Evolutionary conservation across 2,329 filamentous ascomycete genomes (phyloP).

Genomic region (Colletotrichum lini): DNA sequence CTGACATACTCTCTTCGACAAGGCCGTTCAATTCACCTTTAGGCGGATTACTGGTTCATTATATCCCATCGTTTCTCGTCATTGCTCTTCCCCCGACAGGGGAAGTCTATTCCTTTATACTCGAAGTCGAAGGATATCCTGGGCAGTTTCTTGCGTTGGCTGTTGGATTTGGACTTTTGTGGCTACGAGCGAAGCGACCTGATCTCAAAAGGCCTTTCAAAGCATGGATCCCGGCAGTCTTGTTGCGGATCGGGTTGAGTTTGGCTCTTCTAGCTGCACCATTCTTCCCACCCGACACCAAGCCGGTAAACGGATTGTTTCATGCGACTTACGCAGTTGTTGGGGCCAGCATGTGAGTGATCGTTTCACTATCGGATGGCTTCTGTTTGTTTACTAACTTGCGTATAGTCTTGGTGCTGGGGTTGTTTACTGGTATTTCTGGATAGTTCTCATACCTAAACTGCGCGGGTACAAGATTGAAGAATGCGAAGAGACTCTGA

Average conservation of each 20-base stretch:
- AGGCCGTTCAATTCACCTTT: slow-evolving; percentile 77
- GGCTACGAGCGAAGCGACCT: slow-evolving; percentile 72
- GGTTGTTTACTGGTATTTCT: slow-evolving; percentile 77
- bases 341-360: slow-evolving; percentile 66
- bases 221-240: slow-evolving; percentile 73
- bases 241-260: slow-evolving; percentile 68
- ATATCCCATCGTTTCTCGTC: slow-evolving; percentile 76
- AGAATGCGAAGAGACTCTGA: slow-evolving; percentile 71
- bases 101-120: slow-evolving; percentile 80
- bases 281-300: slow-evolving; percentile 71
- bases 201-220: slow-evolving; percentile 75
- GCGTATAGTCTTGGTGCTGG: slow-evolving; percentile 69
- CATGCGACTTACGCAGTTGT: slow-evolving; percentile 70
- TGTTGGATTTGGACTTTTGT: slow-evolving; percentile 70
- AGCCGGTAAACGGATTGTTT: slow-evolving; percentile 61
- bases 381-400: slow-evolving; percentile 4
- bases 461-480: slow-evolving; percentile 73
- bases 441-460: slow-evolving; percentile 72
- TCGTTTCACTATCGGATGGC: not conserved
- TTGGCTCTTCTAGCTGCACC: slow-evolving; percentile 71
- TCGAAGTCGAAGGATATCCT: slow-evolving; percentile 80
- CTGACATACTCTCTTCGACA: slow-evolving; percentile 72
- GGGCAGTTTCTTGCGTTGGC: slow-evolving; percentile 73
- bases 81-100: slow-evolving; percentile 75
- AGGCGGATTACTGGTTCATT: slow-evolving; percentile 78